Evolutionary conservation across 2,329 filamentous ascomycete species (phyloP), one percentile per base, ranked within the genome.

Genomic region (Penicillium olsonii): DNA sequence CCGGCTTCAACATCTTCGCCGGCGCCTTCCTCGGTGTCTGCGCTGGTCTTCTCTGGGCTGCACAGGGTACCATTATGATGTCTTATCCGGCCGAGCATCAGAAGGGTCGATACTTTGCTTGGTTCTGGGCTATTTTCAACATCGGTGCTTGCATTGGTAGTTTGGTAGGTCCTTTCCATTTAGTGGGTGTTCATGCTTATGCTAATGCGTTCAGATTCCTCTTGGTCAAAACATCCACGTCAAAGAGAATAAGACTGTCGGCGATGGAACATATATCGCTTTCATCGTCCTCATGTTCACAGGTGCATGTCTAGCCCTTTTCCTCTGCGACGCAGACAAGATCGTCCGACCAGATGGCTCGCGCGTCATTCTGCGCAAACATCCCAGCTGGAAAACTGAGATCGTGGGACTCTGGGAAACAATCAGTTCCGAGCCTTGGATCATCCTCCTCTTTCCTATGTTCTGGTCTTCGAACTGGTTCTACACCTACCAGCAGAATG

Each of bases 41-140:
- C 46, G 76, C 76, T 14, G 74, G 71, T 50, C 63, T 76, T 34
- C 62, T 79, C 35, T 79, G 76, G 76, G 69, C 69, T 29, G 75
- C 74, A 0, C 75, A 78, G 55, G 75, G 75, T 17, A 68, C 74
- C 9, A 70, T 78, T 44, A 78, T 78, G 73, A 92, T 95, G 83
- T 84, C 87, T 14, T 96, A 96, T 69, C 90, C 90, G 2, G 76
- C 81, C 9, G 91, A 95, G 73, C 71, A 81, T 29, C 81, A 82
- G 54, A 95, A 95, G 78, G 91, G 91, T 33, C 83, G 84, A 48
- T 95, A 91, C 70, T 95, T 95, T 68, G 87, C 87, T 52, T 86
- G 84, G 78, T 95, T 95, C 74, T 96, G 91, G 91, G 84, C 88
- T 71, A 94, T 96, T 64, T 96, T 95, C 80, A 95, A 96, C 73